Conservation (phyloP, 1,139 yeast species). For the Kodamaea sp. region DNA sequence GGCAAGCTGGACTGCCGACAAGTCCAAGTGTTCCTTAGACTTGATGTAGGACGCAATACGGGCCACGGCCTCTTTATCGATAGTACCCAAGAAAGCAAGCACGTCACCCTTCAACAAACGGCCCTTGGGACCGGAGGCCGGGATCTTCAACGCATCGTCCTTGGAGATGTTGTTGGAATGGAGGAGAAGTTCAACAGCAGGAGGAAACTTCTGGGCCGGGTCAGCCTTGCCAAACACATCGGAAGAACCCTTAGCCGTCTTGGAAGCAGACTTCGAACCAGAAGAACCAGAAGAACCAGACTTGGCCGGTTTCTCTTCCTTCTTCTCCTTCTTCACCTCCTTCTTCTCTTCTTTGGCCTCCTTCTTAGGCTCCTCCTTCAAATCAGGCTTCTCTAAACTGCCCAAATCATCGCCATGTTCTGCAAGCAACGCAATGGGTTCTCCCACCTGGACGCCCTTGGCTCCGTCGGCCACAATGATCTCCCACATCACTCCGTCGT, state of each 20-base stretch:
- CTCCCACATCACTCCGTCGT: conserved; percentile 86
- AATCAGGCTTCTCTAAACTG: conserved; percentile 59
- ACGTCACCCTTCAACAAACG: conserved; percentile 89
- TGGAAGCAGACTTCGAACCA: conserved; percentile 13
- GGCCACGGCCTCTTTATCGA: conserved; percentile 54
- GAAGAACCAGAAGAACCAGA: conserved; percentile 15
- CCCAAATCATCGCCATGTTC: conserved; percentile 84
- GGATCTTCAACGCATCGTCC: conserved; percentile 74
- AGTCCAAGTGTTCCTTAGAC: conserved; percentile 67
- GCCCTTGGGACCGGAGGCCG: conserved; percentile 89
- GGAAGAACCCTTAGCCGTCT: conserved; percentile 14
- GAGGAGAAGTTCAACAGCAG: conserved; percentile 75
- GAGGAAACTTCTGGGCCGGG: conserved; percentile 66
- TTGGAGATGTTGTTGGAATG: conserved; percentile 60
- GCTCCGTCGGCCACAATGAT: conserved; percentile 72
- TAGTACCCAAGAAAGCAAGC: conserved; percentile 76
- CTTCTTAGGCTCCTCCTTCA: conserved; percentile 33
- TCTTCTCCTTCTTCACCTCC: conserved; percentile 19
- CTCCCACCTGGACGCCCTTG: conserved; percentile 81
- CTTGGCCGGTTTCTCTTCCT: conserved; percentile 8
- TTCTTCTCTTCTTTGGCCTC: conserved; percentile 16
- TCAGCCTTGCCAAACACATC: conserved; percentile 49
- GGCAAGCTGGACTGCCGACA: conserved; percentile 65
- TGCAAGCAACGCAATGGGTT: conserved; percentile 83
- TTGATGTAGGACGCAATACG: conserved; percentile 58